Conservation (phyloP, 164 flowering plant species). For the Akebia trifoliata region DNA sequence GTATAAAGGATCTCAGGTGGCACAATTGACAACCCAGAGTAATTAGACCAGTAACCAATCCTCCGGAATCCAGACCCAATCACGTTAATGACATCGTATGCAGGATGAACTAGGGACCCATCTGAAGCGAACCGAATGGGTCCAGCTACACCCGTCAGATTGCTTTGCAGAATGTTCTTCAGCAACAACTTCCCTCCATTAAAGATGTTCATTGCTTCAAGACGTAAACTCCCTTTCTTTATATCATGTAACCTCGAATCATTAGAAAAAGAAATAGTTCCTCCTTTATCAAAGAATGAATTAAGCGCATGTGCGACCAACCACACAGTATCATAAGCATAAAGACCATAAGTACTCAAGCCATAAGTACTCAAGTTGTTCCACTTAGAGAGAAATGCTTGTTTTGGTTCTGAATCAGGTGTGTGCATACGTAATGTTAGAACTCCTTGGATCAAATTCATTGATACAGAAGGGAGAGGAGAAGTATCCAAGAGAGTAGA, state of each 20-base stretch:
- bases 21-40: conserved; percentile 48
- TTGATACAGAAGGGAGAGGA: conserved; percentile 5
- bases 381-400: conserved; percentile 16
- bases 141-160: conserved; percentile 39
- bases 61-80: conserved; percentile 50
- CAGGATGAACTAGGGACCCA: conserved; percentile 42
- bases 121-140: conserved; percentile 40
- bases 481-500: conserved; percentile 23
- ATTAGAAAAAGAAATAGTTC: conserved; percentile 20
- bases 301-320: conserved; percentile 21
- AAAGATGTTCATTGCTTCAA: conserved; percentile 22
- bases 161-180: conserved; percentile 14
- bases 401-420: conserved; percentile 14
- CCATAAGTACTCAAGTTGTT: conserved; percentile 15
- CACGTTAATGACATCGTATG: conserved; percentile 64
- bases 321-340: conserved; percentile 30
- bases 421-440: conserved; percentile 20
- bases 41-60: conserved; percentile 79
- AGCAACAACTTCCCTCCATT: conserved; percentile 20
- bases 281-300: conserved; percentile 17
- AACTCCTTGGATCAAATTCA: conserved; percentile 17
- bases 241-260: conserved; percentile 15
- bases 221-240: conserved; percentile 7
- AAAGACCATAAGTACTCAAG: conserved; percentile 21
- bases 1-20: conserved; percentile 41